Base-by-base conservation (phyloP, 2,329 filamentous ascomycete genomes). In the Colletotrichum sojae region DNA sequence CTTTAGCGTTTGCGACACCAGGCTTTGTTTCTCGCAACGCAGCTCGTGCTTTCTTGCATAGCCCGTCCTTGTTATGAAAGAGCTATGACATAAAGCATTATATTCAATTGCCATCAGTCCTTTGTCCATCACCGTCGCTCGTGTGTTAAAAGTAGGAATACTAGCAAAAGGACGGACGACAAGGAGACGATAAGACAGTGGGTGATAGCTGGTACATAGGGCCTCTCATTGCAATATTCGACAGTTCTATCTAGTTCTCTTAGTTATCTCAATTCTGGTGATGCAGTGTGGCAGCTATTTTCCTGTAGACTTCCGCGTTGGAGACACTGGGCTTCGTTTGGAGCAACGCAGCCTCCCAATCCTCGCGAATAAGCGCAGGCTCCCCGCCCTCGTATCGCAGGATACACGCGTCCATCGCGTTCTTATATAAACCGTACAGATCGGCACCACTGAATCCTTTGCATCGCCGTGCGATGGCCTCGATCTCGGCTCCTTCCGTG, bases 361-460 rank as follows among this genome's bases (percentile, higher is more conserved):
- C 87, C 20, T 76, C 79, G 2, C 72, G 71, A 1, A 75, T 77
- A 15, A 86, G 78, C 40, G 75, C 72, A 31, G 74, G 75, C 10
- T 79, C 75, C 31, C 76, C 72, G 8, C 73, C 73, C 43, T 74
- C 71, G 20, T 67, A 71, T 4, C 71, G 59, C 51, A 71, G 22
- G n/a, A 82, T 69, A 65, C 79, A 83, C 52, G 81, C 76, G 54
- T 78, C 75, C 15, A 86, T 76, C 3, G 90, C 81, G 71, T 88
- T 89, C 43, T 78, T 76, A 54, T 80, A 81, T 12, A 84, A 65
- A 0, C 79, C 82, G 39, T 85, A 84, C 46, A 92, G 78, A 74
- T 92, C 90, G 1, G 90, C 90, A 69, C 89, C 90, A 69, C 92
- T 95, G 79, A 95, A 98, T 25, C 93, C 90, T 10, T 88, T 84